Evolutionary conservation across 371 early-diverging fungal species (phyloP), one percentile per base, ranked within the genome.

Genomic region (Mucor circinelloides): DNA sequence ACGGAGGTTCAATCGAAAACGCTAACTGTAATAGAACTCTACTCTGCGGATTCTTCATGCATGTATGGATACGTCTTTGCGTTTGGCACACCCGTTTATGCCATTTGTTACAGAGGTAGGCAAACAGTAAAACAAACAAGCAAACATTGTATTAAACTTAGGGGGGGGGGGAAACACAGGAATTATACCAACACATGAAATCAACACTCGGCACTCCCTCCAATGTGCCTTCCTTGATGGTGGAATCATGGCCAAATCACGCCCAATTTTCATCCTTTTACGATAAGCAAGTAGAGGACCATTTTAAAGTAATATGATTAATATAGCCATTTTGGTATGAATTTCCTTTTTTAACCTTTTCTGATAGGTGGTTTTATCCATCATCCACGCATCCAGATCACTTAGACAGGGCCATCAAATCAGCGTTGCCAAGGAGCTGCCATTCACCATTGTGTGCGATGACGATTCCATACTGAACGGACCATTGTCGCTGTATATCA

Each of bases 21-120:
- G 6, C 34, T 62, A 50, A 23, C 15, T 32, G 21, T 27, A 60
- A 62, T 64, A 81, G 81, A 61, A 67, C 8, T 54, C 79, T 10
- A 78, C 85, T 52, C 69, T 77, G 63, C 61, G 70, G 61, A 85
- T 87, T 28, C 79, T 91, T 40, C 93, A 90, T 77, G 89, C 85
- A 12, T 93, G 90, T 62, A 85, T 97, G 76, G 95, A 96, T 48
- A 80, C 86, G 21, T 94, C 94, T 8, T 70, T 99, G 62, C 87
- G 92, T 58, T 76, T 98, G 60, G 80, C 99, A 34, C 98, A 98
- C 81, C 99, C 99, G 12, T 94, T 98, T 73, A 98, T 99, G 97
- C 99, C 99, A 12, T 99, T 97, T 82, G 84, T 99, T 4, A 97
- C 99, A 12, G 99, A 99, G 87, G 99, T 97, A 84, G 70, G 89